Base-by-base conservation (phyloP, 768 basidiomycete genomes). In the Auricularia auricula-judae region DNA sequence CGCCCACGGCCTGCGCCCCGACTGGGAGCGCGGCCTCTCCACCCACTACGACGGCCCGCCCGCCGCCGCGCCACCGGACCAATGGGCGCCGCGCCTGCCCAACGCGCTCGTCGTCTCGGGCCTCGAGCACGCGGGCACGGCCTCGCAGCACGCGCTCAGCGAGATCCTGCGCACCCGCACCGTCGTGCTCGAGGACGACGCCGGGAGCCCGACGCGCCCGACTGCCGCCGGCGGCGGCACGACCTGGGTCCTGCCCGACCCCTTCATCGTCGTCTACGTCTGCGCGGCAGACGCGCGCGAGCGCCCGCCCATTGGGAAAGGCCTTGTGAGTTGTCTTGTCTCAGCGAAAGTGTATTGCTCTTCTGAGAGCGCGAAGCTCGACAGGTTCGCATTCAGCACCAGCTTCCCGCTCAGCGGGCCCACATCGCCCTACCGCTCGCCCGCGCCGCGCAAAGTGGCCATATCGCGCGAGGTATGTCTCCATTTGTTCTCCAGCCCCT, bases 301-400 rank as follows among this genome's bases (percentile, higher is more conserved):
- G 71, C 77, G 86, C 64, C 90, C 91, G 0, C 72, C 76, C 0
- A 81, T 93, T 62, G 79, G 87, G 70, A 82, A 83, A 66, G 80
- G 77, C 68, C 73, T 92, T 72, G 90, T 91, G 72, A 67, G 86
- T 71, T 71, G 29, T 23, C 7, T 64, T 18, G 10, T 56, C 36
- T 61, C 35, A 43, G 61, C 43, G n/a, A 54, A 7, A 33, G 29
- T 12, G 43, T 62, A 5, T 1, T n/a, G 18, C 39, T 69, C 21
- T 18, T 14, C 7, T 51, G 47, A 18, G 18, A 10, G 33, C 12
- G 35, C 61, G 12, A 7, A 91, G 89, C 79, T 93, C 14, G 89
- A 93, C 71, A 83, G 81, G 69, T 92, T 93, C 71, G 80, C 89
- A 2, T 85, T 93, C 82, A 91, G 88, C 69, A 82, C 81, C 4